Percentiles rank a stretch among this genome's conserved stretches.
These are phyloP conservation scores for Flammula alnicola DNA, from an alignment of 1,284 basidiomycete genomes.

Conservation along the genomic window DNA sequence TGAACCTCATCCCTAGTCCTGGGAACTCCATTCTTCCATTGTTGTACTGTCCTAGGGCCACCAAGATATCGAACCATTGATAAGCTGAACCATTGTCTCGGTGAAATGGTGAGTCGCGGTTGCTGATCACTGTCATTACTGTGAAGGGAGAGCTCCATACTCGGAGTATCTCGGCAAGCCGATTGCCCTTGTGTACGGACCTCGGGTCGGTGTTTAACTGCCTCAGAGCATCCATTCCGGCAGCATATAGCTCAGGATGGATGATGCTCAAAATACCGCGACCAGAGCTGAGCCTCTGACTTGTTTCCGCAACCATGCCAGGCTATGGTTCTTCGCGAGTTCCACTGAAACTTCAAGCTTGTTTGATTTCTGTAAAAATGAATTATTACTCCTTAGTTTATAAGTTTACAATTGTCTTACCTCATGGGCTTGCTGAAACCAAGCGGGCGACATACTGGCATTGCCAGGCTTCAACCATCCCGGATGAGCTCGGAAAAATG, in stretches of 20 bases:
- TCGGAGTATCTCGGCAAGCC: neutral
- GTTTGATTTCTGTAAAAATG: neutral
- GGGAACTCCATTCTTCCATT: too few relatives aligned
- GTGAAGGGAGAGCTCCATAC: constrained; percentile 11
- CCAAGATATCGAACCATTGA: constrained; percentile 6
- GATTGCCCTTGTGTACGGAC: neutral
- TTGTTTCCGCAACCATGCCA: neutral
- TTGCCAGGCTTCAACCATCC: constrained; percentile 2
- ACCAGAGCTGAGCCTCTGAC: neutral
- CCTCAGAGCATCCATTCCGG: neutral
- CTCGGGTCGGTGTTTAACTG: neutral
- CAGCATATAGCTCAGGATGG: constrained; percentile 10
- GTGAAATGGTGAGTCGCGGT: constrained; percentile 12
- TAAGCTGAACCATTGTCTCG: neutral
- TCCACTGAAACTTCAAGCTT: neutral
- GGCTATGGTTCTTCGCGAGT: neutral
- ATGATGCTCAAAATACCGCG: constrained; percentile 12
- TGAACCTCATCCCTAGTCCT: too few relatives aligned
- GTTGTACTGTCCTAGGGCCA: constrained; percentile 9
- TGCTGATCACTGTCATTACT: constrained; percentile 9
- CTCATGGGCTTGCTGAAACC: constrained; percentile 16
- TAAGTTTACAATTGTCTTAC: neutral
- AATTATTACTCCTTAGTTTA: neutral
- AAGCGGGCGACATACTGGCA: constrained; percentile 9
- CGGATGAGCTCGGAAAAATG: neutral